Base-by-base conservation (phyloP, 2,329 filamentous ascomycete genomes). In the Xylariaceae sp. region DNA sequence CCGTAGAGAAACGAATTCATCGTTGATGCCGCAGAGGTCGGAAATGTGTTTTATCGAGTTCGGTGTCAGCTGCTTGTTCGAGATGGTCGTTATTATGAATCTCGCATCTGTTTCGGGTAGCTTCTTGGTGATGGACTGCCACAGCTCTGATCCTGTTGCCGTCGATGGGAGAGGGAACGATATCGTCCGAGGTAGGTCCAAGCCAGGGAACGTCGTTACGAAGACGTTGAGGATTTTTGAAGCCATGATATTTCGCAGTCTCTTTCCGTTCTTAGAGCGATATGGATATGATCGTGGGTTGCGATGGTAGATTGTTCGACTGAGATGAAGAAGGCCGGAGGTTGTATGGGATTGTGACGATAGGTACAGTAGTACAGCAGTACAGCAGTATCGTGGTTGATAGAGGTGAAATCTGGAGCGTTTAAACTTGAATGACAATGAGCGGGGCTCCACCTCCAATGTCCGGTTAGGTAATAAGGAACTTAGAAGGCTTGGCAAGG, bases 151-250 rank as follows among this genome's bases (percentile, higher is more conserved):
- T 53, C 89, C 67, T 9, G 79, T 76, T 6, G 83, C 78, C 21
- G 78, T 70, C 17, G 76, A 66, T 7, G 78, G 69, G 15, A 94
- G 67, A 1, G 86, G 81, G n/a, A 96, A 71, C 4, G 84, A 80
- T 23, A 94, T 71, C 1, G 88, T 94, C n/a, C 84, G 69, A 2
- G 90, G 88, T 5, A 95, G 74, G 32, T 83, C 81, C 13, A 94
- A 74, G 47, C 90, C 90, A 6, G 83, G 74, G 56, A 97, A 90
- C 46, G 83, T 87, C 52, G 87, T 83, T 45, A 98, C 70, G 43
- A 97, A 77, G 47, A 97, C 72, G 64, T 94, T 95, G 59, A 94
- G 67, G 27, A 68, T 76, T 47, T 61, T 63, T 2, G 70, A 54
- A 27, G 69, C 66, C 80, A 85, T 85, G 4, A 6, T 11, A 31